Conservation (phyloP, 2,329 filamentous ascomycete species). For the Aspergillus sclerotialis region DNA sequence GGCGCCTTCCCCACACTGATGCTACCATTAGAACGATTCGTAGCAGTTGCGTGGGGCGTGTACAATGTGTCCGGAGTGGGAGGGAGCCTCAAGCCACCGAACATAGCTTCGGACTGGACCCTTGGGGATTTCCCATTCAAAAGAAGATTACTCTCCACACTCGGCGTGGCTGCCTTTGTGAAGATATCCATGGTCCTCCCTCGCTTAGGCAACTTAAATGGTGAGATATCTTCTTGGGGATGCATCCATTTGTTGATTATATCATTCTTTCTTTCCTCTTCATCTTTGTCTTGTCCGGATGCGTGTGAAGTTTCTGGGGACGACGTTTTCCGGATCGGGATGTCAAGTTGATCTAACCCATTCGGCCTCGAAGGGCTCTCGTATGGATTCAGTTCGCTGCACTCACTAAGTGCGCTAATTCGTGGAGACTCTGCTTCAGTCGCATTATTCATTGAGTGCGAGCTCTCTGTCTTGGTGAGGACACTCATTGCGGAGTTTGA, state of each 20-base stretch:
- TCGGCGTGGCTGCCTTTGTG: conserved; percentile 11
- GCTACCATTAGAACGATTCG: conserved; percentile 29
- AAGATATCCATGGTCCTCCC: conserved; percentile 14
- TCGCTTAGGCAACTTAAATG: conserved; percentile 12
- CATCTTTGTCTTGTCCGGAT: conserved; percentile 8
- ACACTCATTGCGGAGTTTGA: conserved; percentile 20
- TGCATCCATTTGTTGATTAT: conserved; percentile 29
- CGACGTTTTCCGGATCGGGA: conserved; percentile 18
- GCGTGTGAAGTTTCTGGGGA: conserved; percentile 11
- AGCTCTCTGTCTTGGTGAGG: conserved; percentile 29
- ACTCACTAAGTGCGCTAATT: conserved; percentile 39
- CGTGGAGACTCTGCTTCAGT: conserved; percentile 32
- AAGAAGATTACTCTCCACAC: conserved; percentile 18
- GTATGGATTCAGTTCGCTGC: conserved; percentile 33
- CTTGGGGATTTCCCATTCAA: conserved; percentile 18
- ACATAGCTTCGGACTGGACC: conserved; percentile 24
- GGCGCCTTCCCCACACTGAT: conserved; percentile 22
- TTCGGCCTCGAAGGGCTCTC: conserved; percentile 16
- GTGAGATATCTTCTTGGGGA: conserved; percentile 11
- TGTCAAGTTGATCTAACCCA: conserved; percentile 20
- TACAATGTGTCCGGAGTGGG: conserved; percentile 40
- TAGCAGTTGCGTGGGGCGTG: conserved; percentile 25
- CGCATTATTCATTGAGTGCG: conserved; percentile 27
- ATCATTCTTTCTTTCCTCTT: conserved; percentile 14
- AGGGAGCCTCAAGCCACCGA: conserved; percentile 28